Evolutionary conservation across 257 asterid species (phyloP), one percentile per base, ranked within the genome.

Genomic region (Schizonepeta tenuifolia): DNA sequence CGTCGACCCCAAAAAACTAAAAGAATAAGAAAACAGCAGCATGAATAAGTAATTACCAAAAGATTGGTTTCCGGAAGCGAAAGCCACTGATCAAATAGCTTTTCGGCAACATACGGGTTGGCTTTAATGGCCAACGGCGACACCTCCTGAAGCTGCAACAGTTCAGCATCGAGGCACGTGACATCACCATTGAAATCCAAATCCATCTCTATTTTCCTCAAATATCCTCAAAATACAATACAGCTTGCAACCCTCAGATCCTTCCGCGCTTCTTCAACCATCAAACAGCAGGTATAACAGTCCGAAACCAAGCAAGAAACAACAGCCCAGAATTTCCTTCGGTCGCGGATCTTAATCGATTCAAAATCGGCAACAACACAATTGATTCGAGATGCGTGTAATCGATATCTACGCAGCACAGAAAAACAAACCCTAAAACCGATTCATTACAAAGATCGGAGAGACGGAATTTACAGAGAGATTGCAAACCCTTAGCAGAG

Each of bases 11-110:
- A n/a, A 33, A 13, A 74, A 65, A 46, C 64, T 9, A 56, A 54
- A 18, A 18, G 53, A 22, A 26, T 2, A 31, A 61, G n/a, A 46
- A 18, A 13, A 47, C 7, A 46, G 3, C 7, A 24, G 36, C 54
- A 24, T 22, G 17, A 24, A 14, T 2, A 36, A 70, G 40, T 9
- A 57, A 71, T 79, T 91, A 93, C 98, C 98, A 93, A 75, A 2
- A 87, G 74, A 57, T 79, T 69, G 76, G 97, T 87, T 51, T 93
- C 98, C 17, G 97, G 94, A 31, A 89, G 96, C 72, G 98, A 91
- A 40, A 93, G 94, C 98, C 98, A 93, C 81, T 89, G 96, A 83
- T 93, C 96, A 60, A 84, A 93, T 28, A 93, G 91, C 86, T 87
- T 88, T 81, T 89, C 97, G 10, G 98, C 94, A 36, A 93, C 90